phyloP scores from a whole-genome alignment of 495 filamentous ascomycete genomes.

The Usnea hakonensis region DNA sequence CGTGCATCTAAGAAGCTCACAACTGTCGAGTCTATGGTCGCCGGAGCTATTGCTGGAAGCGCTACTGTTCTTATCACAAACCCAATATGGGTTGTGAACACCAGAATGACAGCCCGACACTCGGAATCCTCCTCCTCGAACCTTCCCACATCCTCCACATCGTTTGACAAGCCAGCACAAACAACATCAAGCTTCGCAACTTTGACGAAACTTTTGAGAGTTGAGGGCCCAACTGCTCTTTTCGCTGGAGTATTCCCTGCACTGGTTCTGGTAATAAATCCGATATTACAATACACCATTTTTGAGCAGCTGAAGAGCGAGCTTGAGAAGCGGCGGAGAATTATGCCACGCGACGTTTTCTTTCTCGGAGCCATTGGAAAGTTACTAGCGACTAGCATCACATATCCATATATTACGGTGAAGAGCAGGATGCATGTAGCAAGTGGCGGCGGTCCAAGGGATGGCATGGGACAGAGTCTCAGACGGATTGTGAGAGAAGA shows the following conservation, averaged over 20 bases:
- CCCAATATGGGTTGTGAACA: constrained; percentile 98
- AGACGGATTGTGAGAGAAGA: constrained; percentile 76
- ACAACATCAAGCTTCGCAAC: constrained; percentile 70
- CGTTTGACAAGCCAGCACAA: constrained; percentile 30
- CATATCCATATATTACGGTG: constrained; percentile 97
- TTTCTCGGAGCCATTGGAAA: constrained; percentile 89
- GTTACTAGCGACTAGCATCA: constrained; percentile 83
- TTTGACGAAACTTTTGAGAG: constrained; percentile 61
- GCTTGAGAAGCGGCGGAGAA: constrained; percentile 55
- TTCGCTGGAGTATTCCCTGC: constrained; percentile 92
- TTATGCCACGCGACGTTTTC: constrained; percentile 82
- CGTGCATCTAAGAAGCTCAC: constrained; percentile 76
- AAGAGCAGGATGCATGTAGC: constrained; percentile 97
- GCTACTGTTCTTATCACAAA: constrained; percentile 94
- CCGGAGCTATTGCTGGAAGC: constrained; percentile 88
- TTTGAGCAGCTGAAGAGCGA: constrained; percentile 93
- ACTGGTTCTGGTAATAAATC: constrained; percentile 90
- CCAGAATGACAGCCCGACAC: constrained; percentile 88
- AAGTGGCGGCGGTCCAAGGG: constrained; percentile 53
- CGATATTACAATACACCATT: constrained; percentile 96
- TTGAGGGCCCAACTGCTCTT: constrained; percentile 74
- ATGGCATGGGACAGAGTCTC: constrained; percentile 66
- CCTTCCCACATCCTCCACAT: constrained; percentile 37
- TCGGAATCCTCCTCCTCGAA: constrained; percentile 46
- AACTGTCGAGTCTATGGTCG: constrained; percentile 83